phyloP scores from a whole-genome alignment of 441 rosid genomes.

The Corymbia citriodora region DNA sequence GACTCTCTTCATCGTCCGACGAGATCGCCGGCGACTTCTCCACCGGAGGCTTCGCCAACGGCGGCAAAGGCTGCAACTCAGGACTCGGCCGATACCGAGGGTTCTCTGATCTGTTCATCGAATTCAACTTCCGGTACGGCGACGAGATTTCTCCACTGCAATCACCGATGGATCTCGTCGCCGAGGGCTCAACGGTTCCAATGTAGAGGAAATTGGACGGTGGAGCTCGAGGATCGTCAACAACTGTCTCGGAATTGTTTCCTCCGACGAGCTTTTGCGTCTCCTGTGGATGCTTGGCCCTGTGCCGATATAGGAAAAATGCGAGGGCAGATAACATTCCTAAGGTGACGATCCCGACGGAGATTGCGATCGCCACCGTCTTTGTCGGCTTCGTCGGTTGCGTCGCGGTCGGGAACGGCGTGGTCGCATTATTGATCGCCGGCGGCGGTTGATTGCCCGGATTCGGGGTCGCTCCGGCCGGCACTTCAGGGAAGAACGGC shows the following conservation, averaged over 20 bases:
- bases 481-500: slow-evolving; percentile 92
- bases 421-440: slow-evolving; percentile 42
- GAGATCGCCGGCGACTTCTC: neutral
- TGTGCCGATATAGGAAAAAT: slow-evolving; percentile 80
- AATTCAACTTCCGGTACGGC: slow-evolving; percentile 69
- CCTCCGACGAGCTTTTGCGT: slow-evolving; percentile 65
- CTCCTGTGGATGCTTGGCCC: slow-evolving; percentile 51
- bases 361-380: slow-evolving; percentile 75
- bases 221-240: slow-evolving; percentile 53
- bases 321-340: slow-evolving; percentile 92
- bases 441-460: slow-evolving; percentile 44
- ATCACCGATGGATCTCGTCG: slow-evolving; percentile 37
- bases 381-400: slow-evolving; percentile 72
- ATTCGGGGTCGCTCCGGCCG: slow-evolving; percentile 38
- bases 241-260: slow-evolving; percentile 33
- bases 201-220: slow-evolving; percentile 78
- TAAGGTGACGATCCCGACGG: slow-evolving; percentile 88
- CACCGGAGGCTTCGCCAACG: slow-evolving; percentile 1
- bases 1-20: slow-evolving; percentile 55
- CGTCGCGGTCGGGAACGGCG: slow-evolving; percentile 61
- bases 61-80: slow-evolving; percentile 78
- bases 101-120: slow-evolving; percentile 59
- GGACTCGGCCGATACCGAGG: slow-evolving; percentile 85
- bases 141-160: slow-evolving; percentile 32
- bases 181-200: slow-evolving; percentile 77